phyloP scores from a whole-genome alignment of 202 grass and related monocot species.

The Setaria italica region DNA sequence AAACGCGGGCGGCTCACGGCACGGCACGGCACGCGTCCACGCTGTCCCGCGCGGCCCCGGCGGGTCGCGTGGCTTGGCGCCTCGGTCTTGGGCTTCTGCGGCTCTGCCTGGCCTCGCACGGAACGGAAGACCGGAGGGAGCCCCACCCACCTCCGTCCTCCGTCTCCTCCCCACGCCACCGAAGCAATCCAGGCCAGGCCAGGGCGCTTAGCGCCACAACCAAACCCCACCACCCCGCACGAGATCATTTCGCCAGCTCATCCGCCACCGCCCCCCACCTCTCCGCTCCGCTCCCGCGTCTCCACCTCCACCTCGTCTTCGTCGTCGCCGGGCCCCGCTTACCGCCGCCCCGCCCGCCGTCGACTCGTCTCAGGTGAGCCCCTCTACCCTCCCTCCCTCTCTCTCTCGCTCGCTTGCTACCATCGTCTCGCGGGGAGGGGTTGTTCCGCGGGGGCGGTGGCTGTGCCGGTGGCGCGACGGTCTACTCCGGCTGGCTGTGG shows the following conservation, averaged over 20 bases:
- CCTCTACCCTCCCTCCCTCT: not conserved
- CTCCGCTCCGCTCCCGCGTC: conserved; percentile 10
- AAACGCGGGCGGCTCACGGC: conserved; percentile 48
- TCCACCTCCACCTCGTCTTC: not conserved
- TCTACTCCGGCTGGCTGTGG: not conserved
- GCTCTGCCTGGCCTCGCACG: not conserved
- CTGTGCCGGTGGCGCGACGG: not conserved
- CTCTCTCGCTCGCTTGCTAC: not conserved
- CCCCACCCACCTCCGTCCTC: too few relatives aligned
- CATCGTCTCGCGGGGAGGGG: not conserved
- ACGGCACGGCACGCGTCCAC: conserved; percentile 28
- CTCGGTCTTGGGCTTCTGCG: too few relatives aligned
- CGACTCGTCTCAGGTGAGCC: conserved; percentile 18
- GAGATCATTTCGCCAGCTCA: conserved; percentile 42
- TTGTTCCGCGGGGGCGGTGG: not conserved
- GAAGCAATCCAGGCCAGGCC: not conserved
- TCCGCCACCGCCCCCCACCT: conserved; percentile 14
- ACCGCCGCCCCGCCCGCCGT: not conserved
- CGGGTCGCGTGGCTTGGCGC: not conserved
- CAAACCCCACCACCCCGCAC: conserved; percentile 28
- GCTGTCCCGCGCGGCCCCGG: conserved; percentile 26
- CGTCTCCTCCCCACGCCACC: not conserved
- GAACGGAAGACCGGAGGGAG: not conserved
- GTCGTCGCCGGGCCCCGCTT: not conserved
- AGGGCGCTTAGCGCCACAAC: not conserved